Evolutionary conservation across 164 flowering plant species (phyloP).

Genomic region (Magnolia sinica): DNA sequence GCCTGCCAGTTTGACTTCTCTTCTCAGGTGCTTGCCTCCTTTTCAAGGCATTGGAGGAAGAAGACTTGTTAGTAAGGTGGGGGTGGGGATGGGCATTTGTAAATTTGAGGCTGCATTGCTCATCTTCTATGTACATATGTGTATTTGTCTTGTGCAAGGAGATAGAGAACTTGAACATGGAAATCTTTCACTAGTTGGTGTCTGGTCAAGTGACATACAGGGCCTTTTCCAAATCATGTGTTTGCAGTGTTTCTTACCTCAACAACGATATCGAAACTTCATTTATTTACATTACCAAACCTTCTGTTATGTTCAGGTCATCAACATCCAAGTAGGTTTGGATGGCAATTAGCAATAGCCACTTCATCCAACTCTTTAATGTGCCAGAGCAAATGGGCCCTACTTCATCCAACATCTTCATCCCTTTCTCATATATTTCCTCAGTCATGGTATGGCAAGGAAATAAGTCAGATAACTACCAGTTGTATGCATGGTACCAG

Average conservation of each 20-base stretch:
- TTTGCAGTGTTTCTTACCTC: neutral
- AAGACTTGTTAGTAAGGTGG: neutral
- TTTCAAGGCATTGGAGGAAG: neutral
- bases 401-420: too few species aligned
- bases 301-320: too few species aligned
- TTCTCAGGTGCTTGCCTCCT: neutral
- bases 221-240: neutral
- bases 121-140: neutral
- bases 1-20: constrained; percentile 12
- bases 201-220: neutral
- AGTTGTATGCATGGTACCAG: too few species aligned
- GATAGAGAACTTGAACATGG: neutral
- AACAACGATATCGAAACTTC: too few species aligned
- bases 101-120: neutral
- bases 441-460: too few species aligned
- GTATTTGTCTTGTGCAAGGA: neutral
- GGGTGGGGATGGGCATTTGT: neutral
- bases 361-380: too few species aligned
- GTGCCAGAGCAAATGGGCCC: too few species aligned
- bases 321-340: too few species aligned
- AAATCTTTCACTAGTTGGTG: neutral
- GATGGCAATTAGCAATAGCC: too few species aligned
- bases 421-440: too few species aligned
- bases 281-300: too few species aligned
- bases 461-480: too few species aligned